A percentile compares a stretch with the other conserved stretches of the same genome.
Conservation (phyloP, 495 filamentous ascomycete species). For the Elasticomyces elasticus region DNA sequence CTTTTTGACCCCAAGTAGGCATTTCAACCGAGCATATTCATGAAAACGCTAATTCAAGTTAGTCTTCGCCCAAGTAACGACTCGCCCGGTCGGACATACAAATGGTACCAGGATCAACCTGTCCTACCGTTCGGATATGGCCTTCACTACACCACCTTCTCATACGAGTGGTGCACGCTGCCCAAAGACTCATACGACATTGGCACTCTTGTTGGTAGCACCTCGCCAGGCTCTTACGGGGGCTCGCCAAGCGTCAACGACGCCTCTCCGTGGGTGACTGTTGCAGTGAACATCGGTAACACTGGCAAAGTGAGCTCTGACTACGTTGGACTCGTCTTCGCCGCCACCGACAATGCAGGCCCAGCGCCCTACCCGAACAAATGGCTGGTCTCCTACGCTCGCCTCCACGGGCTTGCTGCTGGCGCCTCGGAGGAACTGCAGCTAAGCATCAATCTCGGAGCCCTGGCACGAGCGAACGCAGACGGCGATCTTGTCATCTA, state of each 20-base stretch:
- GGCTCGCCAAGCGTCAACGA: conserved; percentile 5
- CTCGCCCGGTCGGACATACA: conserved; percentile 46
- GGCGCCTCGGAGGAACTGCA: conserved; percentile 30
- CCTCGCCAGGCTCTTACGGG: not conserved
- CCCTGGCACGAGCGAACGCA: conserved; percentile 47
- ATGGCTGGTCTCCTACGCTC: conserved; percentile 51
- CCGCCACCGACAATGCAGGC: conserved; percentile 39
- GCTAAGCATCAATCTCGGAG: conserved; percentile 46
- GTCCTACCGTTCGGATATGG: conserved; percentile 50
- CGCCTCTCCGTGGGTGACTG: conserved; percentile 13
- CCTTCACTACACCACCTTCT: conserved; percentile 43
- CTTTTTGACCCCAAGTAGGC: conserved; percentile 49
- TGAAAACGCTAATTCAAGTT: too few species aligned
- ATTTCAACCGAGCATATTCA: too few species aligned
- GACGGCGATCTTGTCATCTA: conserved; percentile 53
- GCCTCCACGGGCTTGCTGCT: conserved; percentile 39
- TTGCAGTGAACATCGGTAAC: conserved; percentile 35
- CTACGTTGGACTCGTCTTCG: conserved; percentile 51
- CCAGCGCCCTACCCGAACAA: conserved; percentile 55
- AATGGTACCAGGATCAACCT: conserved; percentile 48
- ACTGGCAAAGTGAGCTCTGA: conserved; percentile 46
- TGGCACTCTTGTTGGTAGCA: conserved; percentile 5
- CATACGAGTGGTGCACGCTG: conserved; percentile 46
- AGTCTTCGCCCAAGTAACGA: conserved; percentile 38
- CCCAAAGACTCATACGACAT: conserved; percentile 11